Evolutionary conservation across 73 alveolate species (phyloP).

Genomic region (Paramecium caudatum): DNA sequence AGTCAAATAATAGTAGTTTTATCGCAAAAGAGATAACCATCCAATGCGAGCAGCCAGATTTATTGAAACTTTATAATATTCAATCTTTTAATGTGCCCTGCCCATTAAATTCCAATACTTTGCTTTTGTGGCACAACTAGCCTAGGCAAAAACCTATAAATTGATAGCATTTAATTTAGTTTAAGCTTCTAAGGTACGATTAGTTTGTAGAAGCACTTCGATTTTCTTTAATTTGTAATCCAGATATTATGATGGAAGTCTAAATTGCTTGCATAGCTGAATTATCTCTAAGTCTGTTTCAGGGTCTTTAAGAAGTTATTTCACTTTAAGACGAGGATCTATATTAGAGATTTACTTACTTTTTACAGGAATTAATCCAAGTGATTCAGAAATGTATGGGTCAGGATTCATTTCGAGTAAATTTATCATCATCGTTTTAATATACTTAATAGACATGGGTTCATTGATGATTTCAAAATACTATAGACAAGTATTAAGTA

Average conservation of each 20-base stretch:
- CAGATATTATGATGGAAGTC: not conserved
- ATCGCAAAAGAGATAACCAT: not conserved
- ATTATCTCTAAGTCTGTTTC: conserved; percentile 24
- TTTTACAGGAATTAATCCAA: not conserved
- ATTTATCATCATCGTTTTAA: not conserved
- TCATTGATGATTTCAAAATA: conserved; percentile 7
- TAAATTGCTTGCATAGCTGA: conserved; percentile 1
- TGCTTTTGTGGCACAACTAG: conserved; percentile 41
- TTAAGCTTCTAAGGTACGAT: not conserved
- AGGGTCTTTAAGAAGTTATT: not conserved
- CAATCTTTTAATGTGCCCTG: not conserved
- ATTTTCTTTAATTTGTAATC: not conserved
- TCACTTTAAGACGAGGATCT: conserved; percentile 40
- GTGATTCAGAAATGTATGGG: conserved; percentile 37
- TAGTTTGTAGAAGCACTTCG: not conserved
- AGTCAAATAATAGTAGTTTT: conserved; percentile 42
- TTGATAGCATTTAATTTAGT: conserved; percentile 4
- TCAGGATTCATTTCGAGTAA: conserved; percentile 58
- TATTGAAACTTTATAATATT: conserved; percentile 1
- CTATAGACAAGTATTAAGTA: not conserved
- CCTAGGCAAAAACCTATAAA: conserved; percentile 3
- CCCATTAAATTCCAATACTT: conserved; percentile 35
- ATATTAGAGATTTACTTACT: not conserved
- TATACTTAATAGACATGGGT: not conserved
- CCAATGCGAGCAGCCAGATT: not conserved